A percentile compares a stretch with the other conserved stretches of the same genome.
Evolutionary conservation across 768 basidiomycete species (phyloP).

Genomic region (Sporobolomyces pararoseus): DNA sequence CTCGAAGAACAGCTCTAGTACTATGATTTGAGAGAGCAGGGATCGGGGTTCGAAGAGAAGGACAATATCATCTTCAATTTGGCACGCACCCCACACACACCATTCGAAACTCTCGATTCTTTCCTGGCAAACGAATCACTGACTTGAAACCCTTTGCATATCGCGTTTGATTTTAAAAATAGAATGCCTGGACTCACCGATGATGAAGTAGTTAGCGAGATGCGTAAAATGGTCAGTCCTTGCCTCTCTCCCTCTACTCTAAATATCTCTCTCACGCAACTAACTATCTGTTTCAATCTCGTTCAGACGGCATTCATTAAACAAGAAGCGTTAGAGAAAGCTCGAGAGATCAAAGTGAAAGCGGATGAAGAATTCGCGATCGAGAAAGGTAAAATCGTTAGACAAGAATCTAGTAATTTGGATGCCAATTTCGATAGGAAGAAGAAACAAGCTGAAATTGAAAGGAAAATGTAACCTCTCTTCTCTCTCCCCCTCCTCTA

Average conservation of each 20-base stretch:
- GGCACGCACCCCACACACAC: too few species aligned
- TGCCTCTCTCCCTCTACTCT: conserved; percentile 8
- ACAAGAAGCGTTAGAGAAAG: conserved; percentile 97
- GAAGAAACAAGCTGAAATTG: conserved; percentile 83
- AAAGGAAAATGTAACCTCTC: conserved; percentile 80
- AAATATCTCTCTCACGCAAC: conserved; percentile 17
- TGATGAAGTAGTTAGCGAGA: conserved; percentile 89
- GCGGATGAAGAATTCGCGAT: conserved; percentile 99
- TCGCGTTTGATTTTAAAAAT: too few species aligned
- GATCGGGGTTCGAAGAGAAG: too few species aligned
- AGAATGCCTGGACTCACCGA: conserved; percentile 53
- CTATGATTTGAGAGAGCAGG: too few species aligned
- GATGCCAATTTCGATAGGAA: conserved; percentile 95
- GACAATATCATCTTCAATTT: too few species aligned
- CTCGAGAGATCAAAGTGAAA: conserved; percentile 91
- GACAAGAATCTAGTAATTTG: conserved; percentile 90
- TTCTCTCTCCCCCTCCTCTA: too few species aligned
- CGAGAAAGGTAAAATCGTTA: conserved; percentile 98
- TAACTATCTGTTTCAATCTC: background rate
- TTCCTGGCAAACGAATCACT: too few species aligned
- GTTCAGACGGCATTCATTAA: conserved; percentile 91
- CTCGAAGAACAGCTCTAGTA: too few species aligned
- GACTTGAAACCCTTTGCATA: too few species aligned
- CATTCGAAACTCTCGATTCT: too few species aligned
- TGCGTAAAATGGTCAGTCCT: conserved; percentile 91